Percentiles rank a stretch among this genome's conserved stretches.
phyloP scores from a whole-genome alignment of 2,329 filamentous ascomycete species.

The Neonectria hederae region DNA sequence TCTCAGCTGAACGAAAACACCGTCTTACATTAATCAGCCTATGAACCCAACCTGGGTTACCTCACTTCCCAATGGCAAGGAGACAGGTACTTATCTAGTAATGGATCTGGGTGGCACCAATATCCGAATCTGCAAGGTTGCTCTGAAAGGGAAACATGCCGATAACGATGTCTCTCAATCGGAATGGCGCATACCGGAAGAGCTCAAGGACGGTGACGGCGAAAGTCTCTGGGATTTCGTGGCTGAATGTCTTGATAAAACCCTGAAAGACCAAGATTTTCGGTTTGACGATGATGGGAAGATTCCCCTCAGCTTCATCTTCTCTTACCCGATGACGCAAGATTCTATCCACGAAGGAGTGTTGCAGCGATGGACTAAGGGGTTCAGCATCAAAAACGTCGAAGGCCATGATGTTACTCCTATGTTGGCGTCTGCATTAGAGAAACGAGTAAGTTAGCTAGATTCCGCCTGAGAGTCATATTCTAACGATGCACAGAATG shows the following conservation, averaged over 20 bases:
- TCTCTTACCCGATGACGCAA: conserved; percentile 95
- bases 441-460: conserved; percentile 56
- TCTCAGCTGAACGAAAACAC: neutral
- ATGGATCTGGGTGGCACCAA: conserved; percentile 98
- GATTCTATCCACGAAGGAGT: conserved; percentile 93
- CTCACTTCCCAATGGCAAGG: conserved; percentile 85
- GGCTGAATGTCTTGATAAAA: conserved; percentile 89
- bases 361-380: conserved; percentile 96
- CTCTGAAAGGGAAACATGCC: conserved; percentile 84
- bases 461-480: neutral
- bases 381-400: conserved; percentile 91
- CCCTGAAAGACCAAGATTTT: conserved; percentile 85
- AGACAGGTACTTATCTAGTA: conserved; percentile 87
- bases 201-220: conserved; percentile 84
- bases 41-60: conserved; percentile 99
- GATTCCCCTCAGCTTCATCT: conserved; percentile 90
- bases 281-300: conserved; percentile 68
- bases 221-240: conserved; percentile 96
- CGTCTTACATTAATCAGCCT: conserved; percentile 63
- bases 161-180: conserved; percentile 96
- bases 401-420: conserved; percentile 92
- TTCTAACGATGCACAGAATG: conserved; percentile 61
- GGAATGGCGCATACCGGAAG: conserved; percentile 93
- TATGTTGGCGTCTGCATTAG: conserved; percentile 82
- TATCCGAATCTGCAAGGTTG: conserved; percentile 92